Conservation (phyloP, 2,329 filamentous ascomycete genomes). For the Thielaviopsis ethacetica region DNA sequence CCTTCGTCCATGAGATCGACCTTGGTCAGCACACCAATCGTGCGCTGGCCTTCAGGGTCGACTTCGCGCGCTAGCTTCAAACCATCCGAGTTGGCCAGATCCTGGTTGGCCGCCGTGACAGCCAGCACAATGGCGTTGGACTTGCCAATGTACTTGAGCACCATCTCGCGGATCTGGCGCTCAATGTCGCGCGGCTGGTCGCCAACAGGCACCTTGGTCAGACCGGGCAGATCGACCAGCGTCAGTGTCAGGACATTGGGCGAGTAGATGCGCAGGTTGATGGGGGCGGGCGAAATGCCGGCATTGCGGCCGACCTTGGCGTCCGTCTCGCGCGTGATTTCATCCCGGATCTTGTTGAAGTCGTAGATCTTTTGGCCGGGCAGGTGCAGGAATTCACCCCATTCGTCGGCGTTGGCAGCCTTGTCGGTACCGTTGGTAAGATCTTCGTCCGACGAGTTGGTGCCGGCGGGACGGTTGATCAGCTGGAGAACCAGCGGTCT, state of each 20-base stretch:
- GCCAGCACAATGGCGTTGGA: slow-evolving; percentile 95
- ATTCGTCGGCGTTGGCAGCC: slow-evolving; percentile 84
- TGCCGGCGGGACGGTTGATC: slow-evolving; percentile 69
- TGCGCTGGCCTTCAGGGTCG: slow-evolving; percentile 91
- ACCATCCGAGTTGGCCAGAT: slow-evolving; percentile 96
- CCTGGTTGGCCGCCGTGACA: slow-evolving; percentile 90
- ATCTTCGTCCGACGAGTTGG: slow-evolving; percentile 53
- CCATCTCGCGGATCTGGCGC: slow-evolving; percentile 93
- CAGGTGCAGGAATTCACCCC: slow-evolving; percentile 97
- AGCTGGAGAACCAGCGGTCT: slow-evolving; percentile 92
- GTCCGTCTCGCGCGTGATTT: slow-evolving; percentile 93
- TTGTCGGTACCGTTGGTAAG: slow-evolving; percentile 56
- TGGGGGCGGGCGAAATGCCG: slow-evolving; percentile 89
- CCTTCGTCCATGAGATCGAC: slow-evolving; percentile 98
- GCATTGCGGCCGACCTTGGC: slow-evolving; percentile 92
- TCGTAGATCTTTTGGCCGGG: slow-evolving; percentile 95
- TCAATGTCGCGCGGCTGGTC: slow-evolving; percentile 96
- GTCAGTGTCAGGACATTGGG: slow-evolving; percentile 95
- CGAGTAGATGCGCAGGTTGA: slow-evolving; percentile 96
- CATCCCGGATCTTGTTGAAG: slow-evolving; percentile 95
- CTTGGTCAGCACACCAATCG: slow-evolving; percentile 96
- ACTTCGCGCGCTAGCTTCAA: slow-evolving; percentile 93
- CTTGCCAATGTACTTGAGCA: slow-evolving; percentile 96
- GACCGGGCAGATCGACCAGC: slow-evolving; percentile 84
- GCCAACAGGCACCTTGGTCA: slow-evolving; percentile 92